These are phyloP conservation scores for Cystoderma amianthinum DNA, from an alignment of 768 basidiomycete genomes.

Conservation along the genomic window DNA sequence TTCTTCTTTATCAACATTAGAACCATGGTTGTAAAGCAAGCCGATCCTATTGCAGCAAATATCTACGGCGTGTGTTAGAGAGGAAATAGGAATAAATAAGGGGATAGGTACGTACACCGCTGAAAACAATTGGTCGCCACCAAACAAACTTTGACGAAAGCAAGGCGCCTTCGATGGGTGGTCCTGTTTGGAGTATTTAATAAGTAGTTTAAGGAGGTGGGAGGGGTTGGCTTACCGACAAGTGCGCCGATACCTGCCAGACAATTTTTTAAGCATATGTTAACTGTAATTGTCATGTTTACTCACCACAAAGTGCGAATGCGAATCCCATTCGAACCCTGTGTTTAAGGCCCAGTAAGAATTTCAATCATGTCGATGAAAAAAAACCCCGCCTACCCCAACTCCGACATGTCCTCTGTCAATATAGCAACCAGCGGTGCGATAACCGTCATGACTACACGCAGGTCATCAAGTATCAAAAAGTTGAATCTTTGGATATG, in stretches of 20 bases:
- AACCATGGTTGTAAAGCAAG: no score
- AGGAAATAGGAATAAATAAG: no score
- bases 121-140: slow-evolving; percentile 10
- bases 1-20: no score
- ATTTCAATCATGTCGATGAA: neutral
- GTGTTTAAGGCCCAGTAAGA: neutral
- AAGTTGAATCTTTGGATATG: neutral
- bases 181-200: neutral
- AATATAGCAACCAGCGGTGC: slow-evolving; percentile 1
- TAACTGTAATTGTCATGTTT: neutral
- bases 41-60: no score
- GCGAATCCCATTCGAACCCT: slow-evolving; percentile 1
- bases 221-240: neutral
- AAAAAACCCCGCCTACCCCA: neutral
- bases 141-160: slow-evolving; percentile 6
- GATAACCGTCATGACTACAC: neutral
- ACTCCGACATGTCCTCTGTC: neutral
- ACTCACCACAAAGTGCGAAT: slow-evolving; percentile 1
- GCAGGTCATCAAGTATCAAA: neutral
- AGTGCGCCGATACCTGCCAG: neutral
- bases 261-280: neutral
- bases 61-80: no score
- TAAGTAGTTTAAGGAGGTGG: neutral
- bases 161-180: slow-evolving; percentile 9
- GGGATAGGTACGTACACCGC: slow-evolving; percentile 7